Conservation (phyloP, 257 asterid genomes). For the Pogostemon cablin region DNA sequence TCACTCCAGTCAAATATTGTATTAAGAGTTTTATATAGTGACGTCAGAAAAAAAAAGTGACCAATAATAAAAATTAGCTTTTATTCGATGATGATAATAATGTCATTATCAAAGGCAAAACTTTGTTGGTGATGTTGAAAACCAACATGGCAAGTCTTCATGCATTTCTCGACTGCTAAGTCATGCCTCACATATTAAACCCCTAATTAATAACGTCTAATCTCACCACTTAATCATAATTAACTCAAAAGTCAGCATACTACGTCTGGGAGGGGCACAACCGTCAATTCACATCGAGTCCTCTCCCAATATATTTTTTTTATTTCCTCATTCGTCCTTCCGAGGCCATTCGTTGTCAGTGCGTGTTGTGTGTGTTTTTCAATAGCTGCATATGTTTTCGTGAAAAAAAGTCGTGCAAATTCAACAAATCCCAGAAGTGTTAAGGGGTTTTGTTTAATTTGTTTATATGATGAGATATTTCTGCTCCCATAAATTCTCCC, state of each 20-base stretch:
- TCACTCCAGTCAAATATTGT: too few species aligned
- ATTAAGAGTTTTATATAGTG: too few species aligned
- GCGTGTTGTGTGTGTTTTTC: constrained; percentile 22
- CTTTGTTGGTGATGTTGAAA: not conserved
- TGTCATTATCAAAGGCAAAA: not conserved
- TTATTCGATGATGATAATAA: not conserved
- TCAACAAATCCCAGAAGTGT: not conserved
- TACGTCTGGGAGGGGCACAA: not conserved
- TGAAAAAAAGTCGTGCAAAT: constrained; percentile 27
- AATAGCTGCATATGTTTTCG: constrained; percentile 31
- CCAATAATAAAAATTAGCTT: too few species aligned
- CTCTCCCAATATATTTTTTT: not conserved
- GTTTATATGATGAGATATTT: constrained; percentile 22
- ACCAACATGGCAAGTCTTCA: not conserved
- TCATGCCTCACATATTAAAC: not conserved
- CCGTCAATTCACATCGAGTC: not conserved
- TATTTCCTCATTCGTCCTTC: constrained; percentile 26
- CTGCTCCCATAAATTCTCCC: constrained; percentile 31
- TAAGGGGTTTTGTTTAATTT: not conserved
- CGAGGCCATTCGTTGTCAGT: constrained; percentile 35
- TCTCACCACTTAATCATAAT: too few species aligned
- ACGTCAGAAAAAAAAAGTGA: too few species aligned
- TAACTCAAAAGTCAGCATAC: too few species aligned
- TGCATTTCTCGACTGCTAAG: not conserved
- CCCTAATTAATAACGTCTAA: not conserved